Conservation (phyloP, 2,329 filamentous ascomycete species). For the Scortechinia acanthostroma region DNA sequence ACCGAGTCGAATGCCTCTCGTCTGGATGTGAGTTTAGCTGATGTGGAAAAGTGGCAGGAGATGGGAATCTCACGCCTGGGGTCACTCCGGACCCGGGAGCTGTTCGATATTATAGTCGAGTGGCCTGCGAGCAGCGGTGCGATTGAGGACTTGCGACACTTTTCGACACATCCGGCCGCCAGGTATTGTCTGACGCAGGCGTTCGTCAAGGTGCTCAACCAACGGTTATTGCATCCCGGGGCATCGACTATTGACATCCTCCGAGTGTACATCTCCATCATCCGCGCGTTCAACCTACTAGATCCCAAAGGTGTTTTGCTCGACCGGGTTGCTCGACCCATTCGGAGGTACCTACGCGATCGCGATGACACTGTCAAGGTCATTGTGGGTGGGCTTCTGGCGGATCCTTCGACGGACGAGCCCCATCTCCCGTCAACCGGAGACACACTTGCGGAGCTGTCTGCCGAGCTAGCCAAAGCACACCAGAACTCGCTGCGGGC, state of each 20-base stretch:
- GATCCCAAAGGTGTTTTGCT: slow-evolving; percentile 61
- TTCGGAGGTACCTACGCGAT: slow-evolving; percentile 54
- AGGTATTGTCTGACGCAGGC: slow-evolving; percentile 43
- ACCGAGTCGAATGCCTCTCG: slow-evolving; percentile 9
- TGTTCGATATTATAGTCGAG: slow-evolving; percentile 55
- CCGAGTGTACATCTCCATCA: slow-evolving; percentile 62
- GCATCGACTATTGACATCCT: slow-evolving; percentile 60
- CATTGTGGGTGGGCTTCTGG: slow-evolving; percentile 56
- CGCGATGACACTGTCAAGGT: slow-evolving; percentile 60
- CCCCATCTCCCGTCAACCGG: slow-evolving; percentile 13
- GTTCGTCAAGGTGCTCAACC: slow-evolving; percentile 42
- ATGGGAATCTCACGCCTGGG: slow-evolving; percentile 46
- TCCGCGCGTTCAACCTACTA: slow-evolving; percentile 53
- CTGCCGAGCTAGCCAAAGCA: slow-evolving; percentile 12
- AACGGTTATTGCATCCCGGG: slow-evolving; percentile 51
- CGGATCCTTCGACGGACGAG: slow-evolving; percentile 31
- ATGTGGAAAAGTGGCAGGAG: slow-evolving; percentile 43
- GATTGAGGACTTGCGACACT: slow-evolving; percentile 51
- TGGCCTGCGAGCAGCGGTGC: slow-evolving; percentile 51
- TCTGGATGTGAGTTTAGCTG: slow-evolving; percentile 22
- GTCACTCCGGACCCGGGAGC: slow-evolving; percentile 40
- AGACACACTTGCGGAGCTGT: slow-evolving; percentile 40
- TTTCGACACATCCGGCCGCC: slow-evolving; percentile 39
- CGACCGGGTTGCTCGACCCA: slow-evolving; percentile 57
- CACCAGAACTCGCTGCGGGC: slow-evolving; percentile 8